Evolutionary conservation across 345 rosid species (phyloP).

Genomic region (Eucalyptus cladocalyx): DNA sequence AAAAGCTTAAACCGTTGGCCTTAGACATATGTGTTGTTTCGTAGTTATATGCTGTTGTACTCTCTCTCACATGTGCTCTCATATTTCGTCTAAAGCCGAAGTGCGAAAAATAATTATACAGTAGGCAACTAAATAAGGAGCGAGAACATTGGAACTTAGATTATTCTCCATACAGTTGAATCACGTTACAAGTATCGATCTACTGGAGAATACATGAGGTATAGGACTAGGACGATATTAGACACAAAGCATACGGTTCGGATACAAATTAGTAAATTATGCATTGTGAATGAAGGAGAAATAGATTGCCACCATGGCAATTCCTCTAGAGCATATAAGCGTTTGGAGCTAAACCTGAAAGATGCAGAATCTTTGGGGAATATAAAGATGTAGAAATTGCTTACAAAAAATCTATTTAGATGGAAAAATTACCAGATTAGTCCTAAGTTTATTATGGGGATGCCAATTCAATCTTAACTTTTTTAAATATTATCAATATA

Average conservation of each 20-base stretch:
- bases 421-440: too few species aligned
- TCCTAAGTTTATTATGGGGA: too few species aligned
- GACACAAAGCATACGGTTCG: background rate
- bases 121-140: background rate
- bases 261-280: background rate
- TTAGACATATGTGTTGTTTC: background rate
- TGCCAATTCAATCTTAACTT: too few species aligned
- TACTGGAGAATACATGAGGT: background rate
- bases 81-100: background rate
- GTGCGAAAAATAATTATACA: background rate
- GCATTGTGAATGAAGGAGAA: background rate
- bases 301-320: background rate
- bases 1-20: background rate
- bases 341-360: background rate
- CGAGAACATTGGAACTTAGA: background rate
- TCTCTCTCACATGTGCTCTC: background rate
- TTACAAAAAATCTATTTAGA: too few species aligned
- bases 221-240: background rate
- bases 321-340: background rate
- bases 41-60: background rate
- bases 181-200: background rate
- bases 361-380: background rate
- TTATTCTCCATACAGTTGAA: too few species aligned
- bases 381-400: background rate
- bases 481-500: too few species aligned